Evolutionary conservation across 176 grass and related monocot species (phyloP).

Genomic region (Carex cristatella): DNA sequence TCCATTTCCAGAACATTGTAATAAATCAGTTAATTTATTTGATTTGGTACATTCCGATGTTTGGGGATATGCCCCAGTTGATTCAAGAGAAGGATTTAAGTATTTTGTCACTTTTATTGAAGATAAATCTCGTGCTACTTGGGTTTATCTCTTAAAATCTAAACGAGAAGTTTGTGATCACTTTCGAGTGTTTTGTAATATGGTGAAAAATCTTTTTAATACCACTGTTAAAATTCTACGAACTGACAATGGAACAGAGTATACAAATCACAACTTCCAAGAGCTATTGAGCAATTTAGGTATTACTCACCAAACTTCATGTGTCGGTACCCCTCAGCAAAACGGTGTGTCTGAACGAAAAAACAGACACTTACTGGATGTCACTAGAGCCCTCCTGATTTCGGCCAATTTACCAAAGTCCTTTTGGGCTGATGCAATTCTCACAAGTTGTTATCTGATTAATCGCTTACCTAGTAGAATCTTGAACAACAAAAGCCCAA

Average conservation of each 20-base stretch:
- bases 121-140: not conserved
- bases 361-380: conserved; percentile 1
- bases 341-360: not conserved
- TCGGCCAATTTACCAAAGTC: not conserved
- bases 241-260: conserved; percentile 15
- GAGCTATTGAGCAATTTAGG: not conserved
- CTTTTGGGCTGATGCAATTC: not conserved
- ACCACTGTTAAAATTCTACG: not conserved
- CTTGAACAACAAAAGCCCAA: not conserved
- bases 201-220: not conserved
- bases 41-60: no score
- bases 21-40: no score
- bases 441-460: not conserved
- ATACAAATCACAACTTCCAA: not conserved
- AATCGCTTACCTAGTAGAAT: not conserved
- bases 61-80: no score
- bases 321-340: not conserved
- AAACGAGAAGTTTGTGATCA: not conserved
- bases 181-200: not conserved
- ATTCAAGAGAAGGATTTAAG: not conserved
- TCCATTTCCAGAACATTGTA: no score
- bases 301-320: not conserved
- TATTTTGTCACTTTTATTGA: conserved; percentile 23
- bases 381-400: not conserved
- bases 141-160: not conserved